These are phyloP conservation scores for Trichoderma asperelloides DNA, from an alignment of 495 filamentous ascomycete species.

Conservation along the genomic window DNA sequence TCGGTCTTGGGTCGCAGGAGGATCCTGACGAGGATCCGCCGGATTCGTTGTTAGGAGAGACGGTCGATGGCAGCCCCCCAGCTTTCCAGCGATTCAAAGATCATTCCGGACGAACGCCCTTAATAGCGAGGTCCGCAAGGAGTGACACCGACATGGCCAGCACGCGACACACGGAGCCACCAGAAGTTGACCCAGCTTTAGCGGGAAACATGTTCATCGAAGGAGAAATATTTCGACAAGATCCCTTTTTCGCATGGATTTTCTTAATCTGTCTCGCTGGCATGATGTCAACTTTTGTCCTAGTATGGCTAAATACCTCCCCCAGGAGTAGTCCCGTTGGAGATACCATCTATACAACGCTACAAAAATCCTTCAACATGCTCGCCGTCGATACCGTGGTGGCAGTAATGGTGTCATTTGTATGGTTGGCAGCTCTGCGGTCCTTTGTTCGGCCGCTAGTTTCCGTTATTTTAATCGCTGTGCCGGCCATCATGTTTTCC, in stretches of 20 bases:
- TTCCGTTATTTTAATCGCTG: constrained; percentile 66
- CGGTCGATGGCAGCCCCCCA: constrained; percentile 63
- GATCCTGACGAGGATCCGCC: constrained; percentile 51
- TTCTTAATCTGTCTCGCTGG: constrained; percentile 78
- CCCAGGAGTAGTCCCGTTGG: constrained; percentile 49
- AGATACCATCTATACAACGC: constrained; percentile 87
- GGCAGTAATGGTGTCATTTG: constrained; percentile 73
- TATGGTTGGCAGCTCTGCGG: constrained; percentile 84
- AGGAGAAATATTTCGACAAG: constrained; percentile 53
- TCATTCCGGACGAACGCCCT: constrained; percentile 16
- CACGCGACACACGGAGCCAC: constrained; percentile 21
- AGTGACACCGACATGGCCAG: constrained; percentile 16
- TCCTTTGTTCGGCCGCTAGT: constrained; percentile 78
- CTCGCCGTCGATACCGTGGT: constrained; percentile 85
- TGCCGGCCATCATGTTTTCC: constrained; percentile 74
- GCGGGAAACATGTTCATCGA: constrained; percentile 24
- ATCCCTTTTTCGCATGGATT: constrained; percentile 84
- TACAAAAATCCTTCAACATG: constrained; percentile 79
- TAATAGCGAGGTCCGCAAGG: constrained; percentile 12
- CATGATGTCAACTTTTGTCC: constrained; percentile 75
- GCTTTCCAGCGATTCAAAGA: constrained; percentile 71
- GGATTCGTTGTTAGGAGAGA: constrained; percentile 47
- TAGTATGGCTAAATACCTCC: constrained; percentile 82
- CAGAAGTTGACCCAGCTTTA: constrained; percentile 14
- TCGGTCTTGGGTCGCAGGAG: constrained; percentile 64